Conservation (phyloP, 176 grass and related monocot genomes). For the Carex parvula region DNA sequence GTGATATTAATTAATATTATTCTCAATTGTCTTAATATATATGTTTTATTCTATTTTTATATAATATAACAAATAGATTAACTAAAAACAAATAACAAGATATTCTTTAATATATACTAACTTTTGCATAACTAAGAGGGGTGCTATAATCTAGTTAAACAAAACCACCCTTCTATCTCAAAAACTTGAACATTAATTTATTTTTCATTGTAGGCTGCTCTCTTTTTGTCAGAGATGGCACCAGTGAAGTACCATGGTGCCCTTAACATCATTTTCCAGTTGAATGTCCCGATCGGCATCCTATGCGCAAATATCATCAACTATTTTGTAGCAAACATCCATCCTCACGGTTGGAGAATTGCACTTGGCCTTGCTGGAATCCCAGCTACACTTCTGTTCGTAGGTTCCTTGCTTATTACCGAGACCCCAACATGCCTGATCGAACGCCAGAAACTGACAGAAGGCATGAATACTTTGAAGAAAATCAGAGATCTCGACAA, state of each 20-base stretch:
- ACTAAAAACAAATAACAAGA: background rate
- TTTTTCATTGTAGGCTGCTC: constrained; percentile 43
- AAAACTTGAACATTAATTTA: background rate
- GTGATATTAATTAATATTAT: background rate
- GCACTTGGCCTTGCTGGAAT: constrained; percentile 41
- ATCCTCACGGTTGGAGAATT: constrained; percentile 50
- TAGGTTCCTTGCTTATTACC: constrained; percentile 43
- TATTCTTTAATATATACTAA: background rate
- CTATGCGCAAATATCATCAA: constrained; percentile 58
- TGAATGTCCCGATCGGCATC: constrained; percentile 58
- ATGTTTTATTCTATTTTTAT: background rate
- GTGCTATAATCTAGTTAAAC: background rate
- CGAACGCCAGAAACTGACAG: constrained; percentile 22
- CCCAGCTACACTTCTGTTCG: constrained; percentile 32
- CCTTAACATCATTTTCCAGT: constrained; percentile 77
- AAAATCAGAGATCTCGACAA: constrained; percentile 41
- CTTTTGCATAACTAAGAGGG: background rate
- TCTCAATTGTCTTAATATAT: background rate
- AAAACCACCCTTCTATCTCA: background rate
- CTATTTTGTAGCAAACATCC: constrained; percentile 33
- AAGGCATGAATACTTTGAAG: constrained; percentile 30
- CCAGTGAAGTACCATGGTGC: constrained; percentile 48
- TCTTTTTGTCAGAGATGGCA: constrained; percentile 63
- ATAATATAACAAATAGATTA: background rate
- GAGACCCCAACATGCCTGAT: constrained; percentile 70